Evolutionary conservation across 176 grass and related monocot species (phyloP), one percentile per base, ranked within the genome.

Genomic region (Hyparrhenia diplandra): DNA sequence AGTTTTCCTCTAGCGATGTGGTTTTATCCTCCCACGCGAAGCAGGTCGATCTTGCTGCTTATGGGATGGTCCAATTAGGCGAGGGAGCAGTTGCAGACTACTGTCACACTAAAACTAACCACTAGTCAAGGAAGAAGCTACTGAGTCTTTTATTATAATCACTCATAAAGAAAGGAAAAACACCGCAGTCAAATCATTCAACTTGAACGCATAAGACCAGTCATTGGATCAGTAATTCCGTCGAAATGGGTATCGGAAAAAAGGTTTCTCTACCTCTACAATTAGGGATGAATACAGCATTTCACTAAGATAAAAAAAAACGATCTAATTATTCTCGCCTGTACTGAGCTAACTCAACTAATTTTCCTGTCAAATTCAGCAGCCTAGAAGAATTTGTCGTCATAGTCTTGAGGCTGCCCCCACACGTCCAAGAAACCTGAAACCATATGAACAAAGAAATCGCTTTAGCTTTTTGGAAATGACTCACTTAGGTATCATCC

Each of bases 351-450:
- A 81, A 81, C 63, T 85, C 82, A 76, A 24, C 36, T 41, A 41
- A 25, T 24, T 66, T 81, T 5, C 84, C 63, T 77, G 57, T 71
- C 35, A 71, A 32, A 24, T 71, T 63, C 39, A 72, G 39, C 36
- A 43, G 57, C 75, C 32, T 76, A 89, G 65, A 94, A 94, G 77
- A 91, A 94, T 71, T 84, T 79, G 66, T 84, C 92, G 14, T n/a
- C n/a, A n/a, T 82, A 94, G 46, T 91, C 86, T 24, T 69, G 84
- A 42, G 81, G 84, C 77, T 94, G 92, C 47, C 80, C 87, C 86
- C 92, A 91, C 54, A 91, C 62, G 32, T 90, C 91, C 80, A 90
- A 64, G 63, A 94, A 94, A 52, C 77, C 92, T 94, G 82, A 83
- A 87, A 79, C 34, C 47, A 73, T 9, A 32, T 43, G 27, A 59